Percentiles rank a stretch among this genome's conserved stretches.
These are phyloP conservation scores for Candida odintsovae DNA, from an alignment of 805 yeast genomes.

Conservation along the genomic window DNA sequence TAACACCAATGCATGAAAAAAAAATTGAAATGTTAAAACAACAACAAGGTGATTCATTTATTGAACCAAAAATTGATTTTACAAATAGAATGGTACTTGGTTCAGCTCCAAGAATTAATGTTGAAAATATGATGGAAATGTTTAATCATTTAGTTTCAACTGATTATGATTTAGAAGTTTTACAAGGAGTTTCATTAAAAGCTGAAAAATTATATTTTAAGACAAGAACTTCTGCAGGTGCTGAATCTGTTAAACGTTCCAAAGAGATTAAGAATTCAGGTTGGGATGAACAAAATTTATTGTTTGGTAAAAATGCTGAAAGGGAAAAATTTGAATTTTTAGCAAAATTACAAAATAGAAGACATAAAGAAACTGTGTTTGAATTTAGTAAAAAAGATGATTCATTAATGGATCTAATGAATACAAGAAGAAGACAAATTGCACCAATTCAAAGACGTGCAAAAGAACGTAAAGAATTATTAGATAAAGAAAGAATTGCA, in stretches of 20 bases:
- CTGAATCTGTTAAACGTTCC: constrained; percentile 78
- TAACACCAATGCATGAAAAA: constrained; percentile 65
- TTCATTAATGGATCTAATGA: constrained; percentile 78
- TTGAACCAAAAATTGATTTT: constrained; percentile 60
- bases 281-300: constrained; percentile 85
- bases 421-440: constrained; percentile 75
- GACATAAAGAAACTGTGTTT: constrained; percentile 84
- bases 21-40: constrained; percentile 45
- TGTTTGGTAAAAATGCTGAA: constrained; percentile 73
- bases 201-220: constrained; percentile 86
- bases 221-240: constrained; percentile 82
- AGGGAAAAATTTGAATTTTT: constrained; percentile 68
- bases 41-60: constrained; percentile 32
- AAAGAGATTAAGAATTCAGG: constrained; percentile 69
- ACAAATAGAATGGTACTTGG: constrained; percentile 80
- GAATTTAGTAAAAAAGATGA: constrained; percentile 71
- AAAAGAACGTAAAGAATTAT: constrained; percentile 56
- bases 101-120: constrained; percentile 61
- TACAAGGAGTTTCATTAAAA: constrained; percentile 68
- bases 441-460: constrained; percentile 85
- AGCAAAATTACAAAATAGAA: constrained; percentile 62
- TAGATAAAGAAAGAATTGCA: constrained; percentile 68
- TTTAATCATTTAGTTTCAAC: constrained; percentile 53
- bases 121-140: constrained; percentile 72
- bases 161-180: constrained; percentile 60